Base-by-base conservation (phyloP, 1,284 basidiomycete genomes). In the Cryptococcus sp. region DNA sequence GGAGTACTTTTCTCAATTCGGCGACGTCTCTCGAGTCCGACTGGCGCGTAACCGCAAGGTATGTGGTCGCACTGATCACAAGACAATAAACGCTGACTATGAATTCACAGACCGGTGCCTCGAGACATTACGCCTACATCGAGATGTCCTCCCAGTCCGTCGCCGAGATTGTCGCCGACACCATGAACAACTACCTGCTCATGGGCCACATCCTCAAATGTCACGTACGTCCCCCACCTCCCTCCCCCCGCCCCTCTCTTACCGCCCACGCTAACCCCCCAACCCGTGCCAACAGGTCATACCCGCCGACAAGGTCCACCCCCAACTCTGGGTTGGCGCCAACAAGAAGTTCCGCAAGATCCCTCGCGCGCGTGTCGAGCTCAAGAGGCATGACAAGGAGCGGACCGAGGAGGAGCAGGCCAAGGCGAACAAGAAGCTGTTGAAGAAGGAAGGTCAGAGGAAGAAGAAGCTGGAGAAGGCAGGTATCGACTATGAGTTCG, bases 101-200 rank as follows among this genome's bases (percentile, higher is more conserved):
- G 9, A 33, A 4, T 36, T 24, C 13, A 15, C 65, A 94, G 91
- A 97, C 94, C 12, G 96, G 96, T 57, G 84, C 84, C 55, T 93
- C 93, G 36, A 97, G 96, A 77, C 95, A 98, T 78, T 98, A 97
- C 76, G 95, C 85, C 2, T 98, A 97, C 79, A 82, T 99, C 70
- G 95, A 98, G 78, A 96, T 99, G 74, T 85, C 87, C 57, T 92
- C 91, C 38, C 82, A 84, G 15, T 84, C 89, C 1, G 94, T 98
- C 44, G 94, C 95, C 0, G 80, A 91, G 71, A 97, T 99, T 61
- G 96, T 98, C 11, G 88, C 89, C 6, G 96, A 98, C 71, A 98
- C 96, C 46, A 98, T 98, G 95, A 85, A 99, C 82, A 98, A 98
- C 79, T 99, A 98, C 77, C 84, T 99, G 33, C 82, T 99, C 64